These are phyloP conservation scores for Ramaria sp. DNA, from an alignment of 768 basidiomycete species.

Conservation along the genomic window DNA sequence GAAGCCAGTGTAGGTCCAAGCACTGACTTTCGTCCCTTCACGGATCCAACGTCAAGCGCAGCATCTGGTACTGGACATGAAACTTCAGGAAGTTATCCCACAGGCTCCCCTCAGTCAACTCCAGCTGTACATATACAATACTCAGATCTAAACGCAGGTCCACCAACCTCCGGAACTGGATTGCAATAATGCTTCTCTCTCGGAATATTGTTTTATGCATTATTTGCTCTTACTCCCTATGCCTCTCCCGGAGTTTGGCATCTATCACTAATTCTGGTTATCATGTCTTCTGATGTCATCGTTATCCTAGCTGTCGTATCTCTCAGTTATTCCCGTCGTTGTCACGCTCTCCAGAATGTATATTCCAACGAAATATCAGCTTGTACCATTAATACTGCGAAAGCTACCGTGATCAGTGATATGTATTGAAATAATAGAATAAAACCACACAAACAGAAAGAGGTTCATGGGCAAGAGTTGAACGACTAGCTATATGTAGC, in stretches of 20 bases:
- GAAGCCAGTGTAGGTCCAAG: neutral
- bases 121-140: neutral
- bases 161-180: neutral
- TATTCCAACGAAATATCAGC: neutral
- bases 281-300: constrained; percentile 20
- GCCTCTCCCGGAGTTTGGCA: constrained; percentile 20
- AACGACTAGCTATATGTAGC: no score
- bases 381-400: no score
- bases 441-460: no score
- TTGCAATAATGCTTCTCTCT: neutral
- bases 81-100: neutral
- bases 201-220: neutral
- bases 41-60: neutral
- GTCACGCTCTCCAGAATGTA: neutral
- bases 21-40: neutral
- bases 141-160: neutral
- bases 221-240: neutral
- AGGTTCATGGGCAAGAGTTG: no score
- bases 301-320: constrained; percentile 13
- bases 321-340: neutral
- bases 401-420: no score
- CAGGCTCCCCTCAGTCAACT: neutral
- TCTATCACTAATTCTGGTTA: constrained; percentile 39
- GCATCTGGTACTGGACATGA: neutral
- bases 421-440: no score